These are phyloP conservation scores for Suillus spraguei DNA, from an alignment of 768 basidiomycete species.

Conservation along the genomic window DNA sequence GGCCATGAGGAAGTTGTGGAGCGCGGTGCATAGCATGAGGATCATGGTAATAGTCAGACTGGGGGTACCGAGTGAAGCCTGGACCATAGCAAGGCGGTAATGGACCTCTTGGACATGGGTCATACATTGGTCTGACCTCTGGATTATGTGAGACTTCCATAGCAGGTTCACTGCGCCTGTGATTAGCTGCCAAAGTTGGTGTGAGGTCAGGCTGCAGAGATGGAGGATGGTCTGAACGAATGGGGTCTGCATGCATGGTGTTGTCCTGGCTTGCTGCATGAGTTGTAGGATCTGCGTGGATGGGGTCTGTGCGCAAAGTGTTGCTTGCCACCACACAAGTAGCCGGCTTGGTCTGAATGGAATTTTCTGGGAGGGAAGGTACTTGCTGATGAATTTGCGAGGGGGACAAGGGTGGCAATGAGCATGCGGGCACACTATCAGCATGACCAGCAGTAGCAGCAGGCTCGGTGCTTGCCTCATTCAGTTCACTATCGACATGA, in stretches of 20 bases:
- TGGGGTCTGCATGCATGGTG: neutral
- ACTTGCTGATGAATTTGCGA: neutral
- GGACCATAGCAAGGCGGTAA: neutral
- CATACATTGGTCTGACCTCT: constrained; percentile 1
- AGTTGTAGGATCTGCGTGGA: neutral
- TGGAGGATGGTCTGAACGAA: neutral
- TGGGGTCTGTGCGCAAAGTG: neutral
- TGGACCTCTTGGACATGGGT: neutral
- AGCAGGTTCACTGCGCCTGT: neutral
- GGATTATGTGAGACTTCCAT: neutral
- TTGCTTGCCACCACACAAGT: neutral
- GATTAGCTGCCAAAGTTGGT: neutral
- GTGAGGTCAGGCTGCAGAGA: constrained; percentile 1
- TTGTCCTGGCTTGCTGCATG: neutral
- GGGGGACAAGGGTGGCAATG: constrained; percentile 2
- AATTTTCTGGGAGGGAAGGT: neutral
- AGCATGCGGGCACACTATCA: neutral
- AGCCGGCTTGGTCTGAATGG: neutral
- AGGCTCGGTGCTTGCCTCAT: neutral
- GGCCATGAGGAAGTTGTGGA: neutral
- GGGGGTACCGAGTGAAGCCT: neutral
- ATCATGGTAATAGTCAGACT: neutral
- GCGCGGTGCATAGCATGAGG: neutral
- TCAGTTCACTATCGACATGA: neutral
- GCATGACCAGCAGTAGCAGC: neutral